Conservation (phyloP, 192 early-diverging fungal species). For the Entophlyctis helioformis region DNA sequence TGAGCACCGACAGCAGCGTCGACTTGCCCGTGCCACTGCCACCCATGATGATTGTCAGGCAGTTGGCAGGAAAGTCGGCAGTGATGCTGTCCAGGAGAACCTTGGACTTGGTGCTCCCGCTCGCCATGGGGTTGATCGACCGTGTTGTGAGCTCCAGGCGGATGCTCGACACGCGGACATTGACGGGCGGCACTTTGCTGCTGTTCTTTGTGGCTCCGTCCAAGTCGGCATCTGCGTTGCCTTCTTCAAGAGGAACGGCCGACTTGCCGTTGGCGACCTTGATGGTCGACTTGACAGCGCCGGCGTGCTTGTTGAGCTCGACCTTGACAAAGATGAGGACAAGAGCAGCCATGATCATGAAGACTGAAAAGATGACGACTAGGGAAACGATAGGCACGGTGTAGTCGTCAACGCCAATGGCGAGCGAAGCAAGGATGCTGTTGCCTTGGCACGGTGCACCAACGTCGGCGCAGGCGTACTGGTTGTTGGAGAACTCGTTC, state of each 20-base stretch:
- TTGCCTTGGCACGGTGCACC: slow-evolving; percentile 16
- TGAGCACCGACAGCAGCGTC: slow-evolving; percentile 24
- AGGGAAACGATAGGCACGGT: slow-evolving; percentile 10
- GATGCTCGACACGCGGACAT: too few relatives aligned
- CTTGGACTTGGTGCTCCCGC: slow-evolving; percentile 1
- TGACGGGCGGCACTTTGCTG: too few relatives aligned
- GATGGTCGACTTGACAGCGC: too few relatives aligned
- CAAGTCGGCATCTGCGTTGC: too few relatives aligned
- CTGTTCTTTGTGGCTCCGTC: too few relatives aligned
- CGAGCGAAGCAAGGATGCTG: slow-evolving; percentile 11
- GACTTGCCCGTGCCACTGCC: slow-evolving; percentile 32
- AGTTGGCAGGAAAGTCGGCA: slow-evolving; percentile 13
- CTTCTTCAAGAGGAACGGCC: too few relatives aligned
- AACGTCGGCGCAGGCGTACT: slow-evolving; percentile 18
- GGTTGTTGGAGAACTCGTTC: slow-evolving; percentile 29
- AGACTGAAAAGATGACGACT: slow-evolving; percentile 7
- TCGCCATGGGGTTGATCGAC: slow-evolving; percentile 5
- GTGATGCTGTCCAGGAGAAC: slow-evolving; percentile 19
- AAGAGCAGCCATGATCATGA: slow-evolving; percentile 15
- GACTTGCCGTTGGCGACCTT: too few relatives aligned
- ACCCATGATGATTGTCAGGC: slow-evolving; percentile 32
- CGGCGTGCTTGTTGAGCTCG: too few relatives aligned
- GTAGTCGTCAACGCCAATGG: slow-evolving; percentile 12
- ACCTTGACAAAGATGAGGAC: slow-evolving; percentile 7
- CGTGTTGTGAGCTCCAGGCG: slow-evolving; percentile 8